Percentiles rank a stretch among this genome's conserved stretches.
phyloP scores from a whole-genome alignment of 306 rosid species.

The Vigna radiata region DNA sequence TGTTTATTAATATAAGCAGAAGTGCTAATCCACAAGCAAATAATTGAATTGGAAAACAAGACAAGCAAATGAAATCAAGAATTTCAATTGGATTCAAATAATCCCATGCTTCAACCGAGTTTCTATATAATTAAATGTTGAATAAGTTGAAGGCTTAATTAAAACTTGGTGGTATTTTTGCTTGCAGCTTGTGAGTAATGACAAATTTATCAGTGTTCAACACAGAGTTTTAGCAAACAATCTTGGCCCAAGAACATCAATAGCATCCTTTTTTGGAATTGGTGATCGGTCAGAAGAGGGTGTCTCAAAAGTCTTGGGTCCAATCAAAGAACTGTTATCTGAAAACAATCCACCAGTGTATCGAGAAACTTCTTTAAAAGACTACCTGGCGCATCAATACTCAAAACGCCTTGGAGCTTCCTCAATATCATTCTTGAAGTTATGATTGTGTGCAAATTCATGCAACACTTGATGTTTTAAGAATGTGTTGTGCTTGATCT shows the following conservation, averaged over 20 bases:
- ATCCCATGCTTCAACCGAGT: too few species aligned
- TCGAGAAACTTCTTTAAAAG: constrained; percentile 41
- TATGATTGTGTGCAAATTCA: neutral
- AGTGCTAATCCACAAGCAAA: neutral
- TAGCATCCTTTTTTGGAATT: constrained; percentile 34
- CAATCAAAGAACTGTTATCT: constrained; percentile 60
- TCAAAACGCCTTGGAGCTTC: neutral
- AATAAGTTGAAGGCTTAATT: neutral
- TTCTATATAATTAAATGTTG: too few species aligned
- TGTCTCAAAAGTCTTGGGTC: constrained; percentile 45
- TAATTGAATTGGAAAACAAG: neutral
- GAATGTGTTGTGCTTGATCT: neutral
- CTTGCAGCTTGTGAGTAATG: constrained; percentile 42
- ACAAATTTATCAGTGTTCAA: constrained; percentile 43
- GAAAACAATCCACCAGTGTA: constrained; percentile 60
- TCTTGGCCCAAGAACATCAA: constrained; percentile 42
- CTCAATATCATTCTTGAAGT: neutral
- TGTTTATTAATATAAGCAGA: neutral
- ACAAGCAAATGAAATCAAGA: neutral
- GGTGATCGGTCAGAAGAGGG: neutral
- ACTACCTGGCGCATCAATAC: constrained; percentile 34
- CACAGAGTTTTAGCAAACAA: constrained; percentile 45
- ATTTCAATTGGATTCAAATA: neutral
- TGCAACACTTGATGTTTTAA: neutral
- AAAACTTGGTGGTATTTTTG: neutral